These are phyloP conservation scores for Phialocephala sp. DNA, from an alignment of 2,329 filamentous ascomycete genomes.

Conservation along the genomic window DNA sequence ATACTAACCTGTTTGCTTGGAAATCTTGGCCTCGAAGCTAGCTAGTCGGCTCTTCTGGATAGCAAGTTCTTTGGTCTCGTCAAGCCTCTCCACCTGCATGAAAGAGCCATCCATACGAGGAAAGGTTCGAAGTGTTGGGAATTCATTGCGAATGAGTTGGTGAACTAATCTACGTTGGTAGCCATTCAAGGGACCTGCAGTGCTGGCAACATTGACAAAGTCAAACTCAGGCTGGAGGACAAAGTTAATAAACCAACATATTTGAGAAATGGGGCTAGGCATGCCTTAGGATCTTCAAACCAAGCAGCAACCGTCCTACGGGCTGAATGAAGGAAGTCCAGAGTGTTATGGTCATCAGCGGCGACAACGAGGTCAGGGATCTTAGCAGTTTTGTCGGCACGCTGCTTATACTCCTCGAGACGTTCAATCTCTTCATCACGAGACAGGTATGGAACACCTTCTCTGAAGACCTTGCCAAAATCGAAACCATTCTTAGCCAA, in stretches of 20 bases:
- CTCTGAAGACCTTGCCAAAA: conserved; percentile 59
- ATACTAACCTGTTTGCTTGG: conserved; percentile 37
- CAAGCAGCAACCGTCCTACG: conserved; percentile 37
- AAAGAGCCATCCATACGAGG: conserved; percentile 36
- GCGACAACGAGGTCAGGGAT: conserved; percentile 38
- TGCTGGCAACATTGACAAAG: conserved; percentile 53
- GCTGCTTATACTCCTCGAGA: conserved; percentile 43
- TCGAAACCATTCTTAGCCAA: conserved; percentile 63
- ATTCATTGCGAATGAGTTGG: conserved; percentile 69
- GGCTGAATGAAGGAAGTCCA: conserved; percentile 36
- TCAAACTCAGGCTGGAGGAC: conserved; percentile 33
- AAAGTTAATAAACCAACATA: conserved; percentile 1
- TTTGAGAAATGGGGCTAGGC: neutral
- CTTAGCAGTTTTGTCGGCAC: conserved; percentile 34
- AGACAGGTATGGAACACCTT: conserved; percentile 67
- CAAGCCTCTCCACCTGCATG: conserved; percentile 41
- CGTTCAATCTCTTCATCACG: conserved; percentile 59
- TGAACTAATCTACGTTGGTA: conserved; percentile 71
- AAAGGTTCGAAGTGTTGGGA: conserved; percentile 44
- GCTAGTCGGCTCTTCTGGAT: conserved; percentile 21
- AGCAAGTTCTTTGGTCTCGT: conserved; percentile 33
- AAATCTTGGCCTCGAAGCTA: conserved; percentile 29
- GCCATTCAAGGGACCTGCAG: conserved; percentile 51
- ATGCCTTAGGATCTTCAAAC: conserved; percentile 34
- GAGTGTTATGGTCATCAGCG: conserved; percentile 30